Percentiles rank a stretch among this genome's conserved stretches.
These are phyloP conservation scores for Stemphylium vesicarium DNA, from an alignment of 2,329 filamentous ascomycete genomes.

Conservation along the genomic window DNA sequence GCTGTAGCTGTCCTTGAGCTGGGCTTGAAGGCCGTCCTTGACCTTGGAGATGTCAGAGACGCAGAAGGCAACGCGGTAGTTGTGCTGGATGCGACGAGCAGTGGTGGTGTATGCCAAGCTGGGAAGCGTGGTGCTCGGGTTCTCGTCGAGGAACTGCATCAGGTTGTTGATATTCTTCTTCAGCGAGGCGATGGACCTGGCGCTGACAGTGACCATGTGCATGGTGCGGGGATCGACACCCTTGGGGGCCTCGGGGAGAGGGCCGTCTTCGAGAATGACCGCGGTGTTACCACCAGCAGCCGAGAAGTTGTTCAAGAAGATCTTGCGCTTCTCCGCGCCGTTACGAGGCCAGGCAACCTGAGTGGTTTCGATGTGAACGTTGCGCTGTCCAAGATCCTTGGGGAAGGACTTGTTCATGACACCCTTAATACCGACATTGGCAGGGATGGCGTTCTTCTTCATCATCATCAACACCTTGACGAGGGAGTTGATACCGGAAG, in stretches of 20 bases:
- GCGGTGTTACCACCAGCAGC: slow-evolving; percentile 62
- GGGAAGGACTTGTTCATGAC: slow-evolving; percentile 63
- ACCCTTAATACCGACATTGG: slow-evolving; percentile 63
- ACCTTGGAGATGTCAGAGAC: slow-evolving; percentile 57
- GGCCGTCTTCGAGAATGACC: slow-evolving; percentile 59
- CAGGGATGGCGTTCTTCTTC: slow-evolving; percentile 60
- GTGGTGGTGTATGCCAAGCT: slow-evolving; percentile 61
- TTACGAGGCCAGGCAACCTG: slow-evolving; percentile 56
- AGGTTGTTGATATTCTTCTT: slow-evolving; percentile 59
- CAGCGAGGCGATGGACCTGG: slow-evolving; percentile 58
- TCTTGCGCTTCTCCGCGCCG: slow-evolving; percentile 55
- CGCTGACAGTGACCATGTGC: slow-evolving; percentile 58
- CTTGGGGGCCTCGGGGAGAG: slow-evolving; percentile 50
- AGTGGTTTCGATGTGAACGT: slow-evolving; percentile 58
- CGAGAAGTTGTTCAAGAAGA: slow-evolving; percentile 62
- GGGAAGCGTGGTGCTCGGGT: slow-evolving; percentile 54
- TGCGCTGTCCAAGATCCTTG: slow-evolving; percentile 59
- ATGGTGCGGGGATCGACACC: slow-evolving; percentile 55
- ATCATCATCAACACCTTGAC: slow-evolving; percentile 62
- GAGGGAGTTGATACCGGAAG: slow-evolving; percentile 61
- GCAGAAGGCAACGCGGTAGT: slow-evolving; percentile 58
- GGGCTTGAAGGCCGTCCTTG: slow-evolving; percentile 53
- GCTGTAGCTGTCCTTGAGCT: slow-evolving; percentile 58
- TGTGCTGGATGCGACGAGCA: slow-evolving; percentile 61
- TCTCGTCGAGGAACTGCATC: slow-evolving; percentile 54